These are phyloP conservation scores for Daldinia loculata DNA, from an alignment of 495 filamentous ascomycete species.

Conservation along the genomic window DNA sequence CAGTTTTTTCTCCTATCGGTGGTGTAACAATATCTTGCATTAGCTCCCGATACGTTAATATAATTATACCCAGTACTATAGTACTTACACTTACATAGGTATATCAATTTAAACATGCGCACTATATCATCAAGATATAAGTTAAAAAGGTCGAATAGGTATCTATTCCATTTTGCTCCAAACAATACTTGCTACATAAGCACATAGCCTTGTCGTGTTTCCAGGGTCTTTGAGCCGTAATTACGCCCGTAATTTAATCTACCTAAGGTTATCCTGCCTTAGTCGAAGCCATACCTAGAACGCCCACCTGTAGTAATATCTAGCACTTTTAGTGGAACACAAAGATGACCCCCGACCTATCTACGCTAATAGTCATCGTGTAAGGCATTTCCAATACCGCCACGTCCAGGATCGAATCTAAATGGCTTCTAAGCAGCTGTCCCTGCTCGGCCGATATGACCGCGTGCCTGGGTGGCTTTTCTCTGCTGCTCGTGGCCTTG, in stretches of 20 bases:
- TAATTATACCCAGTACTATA: too few species aligned
- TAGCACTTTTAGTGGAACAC: conserved; percentile 66
- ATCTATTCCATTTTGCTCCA: too few species aligned
- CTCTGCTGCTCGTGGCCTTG: conserved; percentile 47
- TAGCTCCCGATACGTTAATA: conserved; percentile 3
- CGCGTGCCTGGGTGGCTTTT: conserved; percentile 73
- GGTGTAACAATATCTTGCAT: background rate
- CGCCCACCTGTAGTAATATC: conserved; percentile 10
- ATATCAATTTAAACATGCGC: too few species aligned
- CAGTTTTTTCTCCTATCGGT: conserved; percentile 1
- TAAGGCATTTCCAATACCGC: conserved; percentile 88
- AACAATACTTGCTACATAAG: background rate
- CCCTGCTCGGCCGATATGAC: conserved; percentile 90
- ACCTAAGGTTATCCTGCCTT: conserved; percentile 8
- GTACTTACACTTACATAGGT: too few species aligned
- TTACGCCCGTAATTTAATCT: conserved; percentile 10
- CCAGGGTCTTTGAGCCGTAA: background rate
- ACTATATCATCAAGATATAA: too few species aligned
- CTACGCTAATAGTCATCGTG: conserved; percentile 89
- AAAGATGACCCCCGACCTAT: conserved; percentile 91
- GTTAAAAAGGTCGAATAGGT: too few species aligned
- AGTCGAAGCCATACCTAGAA: background rate
- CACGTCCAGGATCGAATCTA: conserved; percentile 90
- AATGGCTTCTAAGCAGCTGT: conserved; percentile 81
- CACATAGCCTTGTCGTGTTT: background rate